Base-by-base conservation (phyloP, 106 monocot species). In the Gastrodia elata region DNA sequence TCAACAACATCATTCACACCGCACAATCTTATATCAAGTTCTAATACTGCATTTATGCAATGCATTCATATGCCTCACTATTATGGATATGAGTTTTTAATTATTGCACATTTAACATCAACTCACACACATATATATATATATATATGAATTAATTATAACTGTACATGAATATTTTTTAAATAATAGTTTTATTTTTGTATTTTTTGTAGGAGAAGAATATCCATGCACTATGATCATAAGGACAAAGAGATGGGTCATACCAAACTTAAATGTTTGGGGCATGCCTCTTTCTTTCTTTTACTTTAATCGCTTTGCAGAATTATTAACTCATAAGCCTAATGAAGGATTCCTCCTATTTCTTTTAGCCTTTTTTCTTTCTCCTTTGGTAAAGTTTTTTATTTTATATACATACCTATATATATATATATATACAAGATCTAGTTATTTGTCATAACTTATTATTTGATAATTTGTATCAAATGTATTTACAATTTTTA, bases 281-380 rank as follows among this genome's bases (percentile, higher is more conserved):
- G 84, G 81, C 5, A 35, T 92, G 24, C 78, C 84, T 37, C 0
- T 84, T 10, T 69, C 0, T 2, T 87, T 65, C 57, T 74, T 92
- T 32, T 89, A 81, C 52, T 15, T 76, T 0, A 89, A 39, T 71
- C 84, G 92, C 6, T 89, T 89, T 75, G 76, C 86, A 0, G 92
- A 92, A 48, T 77, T 92, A 4, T 65, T 86, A 2, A 6, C 87
- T 49, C 86, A 89, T 39, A 92, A 92, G 72, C 92, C 92, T 27
- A 84, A 82, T 7, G 86, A 89, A 84, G 92, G 92, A 65, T 6
- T 81, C 39, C 25, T 89, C 7, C 73, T 86, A 4, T 57, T 64
- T 32, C 20, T 86, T 1, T 56, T 92, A 10, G 88, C 91, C 70
- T 84, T 70, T 11, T 15, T 88, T 25, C 39, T 92, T 11, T 43